phyloP scores from a whole-genome alignment of 106 monocot genomes.

The Posidonia australis region DNA sequence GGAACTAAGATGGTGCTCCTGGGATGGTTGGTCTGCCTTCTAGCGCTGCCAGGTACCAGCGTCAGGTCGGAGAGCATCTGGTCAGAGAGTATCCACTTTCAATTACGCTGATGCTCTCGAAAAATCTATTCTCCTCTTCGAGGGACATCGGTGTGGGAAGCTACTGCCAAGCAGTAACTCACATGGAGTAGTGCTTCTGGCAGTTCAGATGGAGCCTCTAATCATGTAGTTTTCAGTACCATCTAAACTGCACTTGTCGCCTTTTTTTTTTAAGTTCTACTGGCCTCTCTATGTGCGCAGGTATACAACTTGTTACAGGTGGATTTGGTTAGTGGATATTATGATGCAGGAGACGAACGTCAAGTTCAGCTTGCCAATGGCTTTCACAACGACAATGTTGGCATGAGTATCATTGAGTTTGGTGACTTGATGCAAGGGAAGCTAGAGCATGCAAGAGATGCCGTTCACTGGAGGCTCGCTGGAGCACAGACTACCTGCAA shows the following conservation, averaged over 20 bases:
- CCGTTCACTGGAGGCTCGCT: too few relatives aligned
- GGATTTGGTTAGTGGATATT: conserved; percentile 39
- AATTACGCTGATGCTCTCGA: too few relatives aligned
- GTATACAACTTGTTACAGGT: conserved; percentile 19
- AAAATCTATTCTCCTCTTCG: too few relatives aligned
- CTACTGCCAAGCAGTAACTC: too few relatives aligned
- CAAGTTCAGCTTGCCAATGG: conserved; percentile 31
- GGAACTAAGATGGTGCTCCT: too few relatives aligned
- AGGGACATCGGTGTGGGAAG: too few relatives aligned
- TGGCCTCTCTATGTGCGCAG: neutral
- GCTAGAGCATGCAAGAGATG: conserved; percentile 41
- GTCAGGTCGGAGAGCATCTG: too few relatives aligned
- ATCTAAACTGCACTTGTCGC: neutral
- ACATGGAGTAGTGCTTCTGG: too few relatives aligned
- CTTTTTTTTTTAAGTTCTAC: too few relatives aligned
- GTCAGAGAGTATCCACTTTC: too few relatives aligned
- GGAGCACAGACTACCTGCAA: conserved; percentile 66
- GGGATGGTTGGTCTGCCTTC: too few relatives aligned
- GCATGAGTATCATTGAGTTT: conserved; percentile 65
- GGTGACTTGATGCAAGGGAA: conserved; percentile 35
- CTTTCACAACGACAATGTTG: conserved; percentile 57
- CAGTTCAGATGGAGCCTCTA: conserved; percentile 43
- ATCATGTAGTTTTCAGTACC: conserved; percentile 7
- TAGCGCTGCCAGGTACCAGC: too few relatives aligned
- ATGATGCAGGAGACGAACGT: conserved; percentile 29